Percentiles rank a stretch among this genome's conserved stretches.
Conservation (phyloP, 192 early-diverging fungal species). For the Coemansia umbellata region DNA sequence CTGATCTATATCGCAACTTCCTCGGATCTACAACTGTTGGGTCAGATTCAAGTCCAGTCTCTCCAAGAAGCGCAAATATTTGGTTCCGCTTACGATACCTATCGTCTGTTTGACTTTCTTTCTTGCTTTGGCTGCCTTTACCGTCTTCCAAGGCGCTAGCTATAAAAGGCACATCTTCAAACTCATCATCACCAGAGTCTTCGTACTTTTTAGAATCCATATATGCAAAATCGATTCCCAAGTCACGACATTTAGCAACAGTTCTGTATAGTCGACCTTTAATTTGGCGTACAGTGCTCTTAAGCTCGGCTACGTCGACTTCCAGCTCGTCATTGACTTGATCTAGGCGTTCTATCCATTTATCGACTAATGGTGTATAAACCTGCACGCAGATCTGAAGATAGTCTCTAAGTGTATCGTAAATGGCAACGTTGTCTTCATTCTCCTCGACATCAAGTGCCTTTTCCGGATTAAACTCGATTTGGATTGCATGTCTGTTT, state of each 20-base stretch:
- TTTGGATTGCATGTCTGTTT: conserved; percentile 57
- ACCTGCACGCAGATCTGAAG: conserved; percentile 51
- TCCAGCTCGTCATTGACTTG: conserved; percentile 16
- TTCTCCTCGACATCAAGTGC: conserved; percentile 54
- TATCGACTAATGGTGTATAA: conserved; percentile 44
- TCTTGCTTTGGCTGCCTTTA: background rate
- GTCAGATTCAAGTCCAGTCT: conserved; percentile 10
- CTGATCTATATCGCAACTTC: conserved; percentile 3
- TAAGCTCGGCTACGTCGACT: conserved; percentile 25
- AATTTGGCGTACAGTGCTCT: conserved; percentile 40
- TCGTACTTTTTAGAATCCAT: background rate
- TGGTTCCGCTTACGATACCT: conserved; percentile 14
- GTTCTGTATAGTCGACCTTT: conserved; percentile 20
- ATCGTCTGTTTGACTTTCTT: background rate
- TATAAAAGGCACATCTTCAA: conserved; percentile 27
- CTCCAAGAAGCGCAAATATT: conserved; percentile 32
- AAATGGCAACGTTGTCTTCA: conserved; percentile 46
- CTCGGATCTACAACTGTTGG: conserved; percentile 21
- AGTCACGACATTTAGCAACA: conserved; percentile 28
- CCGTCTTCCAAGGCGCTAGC: background rate
- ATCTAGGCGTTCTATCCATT: conserved; percentile 49
- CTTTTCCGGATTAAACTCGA: conserved; percentile 52
- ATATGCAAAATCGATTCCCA: conserved; percentile 10
- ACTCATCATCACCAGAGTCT: conserved; percentile 26
- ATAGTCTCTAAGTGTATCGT: conserved; percentile 53